phyloP scores from a whole-genome alignment of 257 asterid genomes.

The Galeopsis tetrahit region DNA sequence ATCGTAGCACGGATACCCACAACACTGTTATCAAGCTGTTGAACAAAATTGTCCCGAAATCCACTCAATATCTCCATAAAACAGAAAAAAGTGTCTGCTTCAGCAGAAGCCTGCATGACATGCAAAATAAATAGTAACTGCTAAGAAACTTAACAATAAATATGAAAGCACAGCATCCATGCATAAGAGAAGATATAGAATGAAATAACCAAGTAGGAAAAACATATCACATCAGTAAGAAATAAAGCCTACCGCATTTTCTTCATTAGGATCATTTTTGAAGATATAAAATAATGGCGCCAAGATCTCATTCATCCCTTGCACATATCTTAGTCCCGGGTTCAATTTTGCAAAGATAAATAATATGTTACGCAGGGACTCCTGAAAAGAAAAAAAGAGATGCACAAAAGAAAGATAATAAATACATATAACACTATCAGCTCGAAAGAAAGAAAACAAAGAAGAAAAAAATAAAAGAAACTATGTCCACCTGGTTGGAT shows the following conservation, averaged over 20 bases:
- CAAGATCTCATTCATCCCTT: slow-evolving; percentile 97
- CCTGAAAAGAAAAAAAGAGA: slow-evolving; percentile 52
- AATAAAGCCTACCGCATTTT: slow-evolving; percentile 61
- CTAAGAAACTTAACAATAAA: slow-evolving; percentile 31
- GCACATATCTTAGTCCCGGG: slow-evolving; percentile 98
- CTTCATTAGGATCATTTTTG: slow-evolving; percentile 78
- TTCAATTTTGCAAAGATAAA: slow-evolving; percentile 88
- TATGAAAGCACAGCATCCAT: neutral
- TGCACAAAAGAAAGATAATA: slow-evolving; percentile 27
- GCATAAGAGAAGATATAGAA: slow-evolving; percentile 25
- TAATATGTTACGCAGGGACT: slow-evolving; percentile 70
- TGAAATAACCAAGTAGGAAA: slow-evolving; percentile 30
- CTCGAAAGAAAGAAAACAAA: slow-evolving; percentile 10
- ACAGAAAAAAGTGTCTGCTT: slow-evolving; percentile 95
- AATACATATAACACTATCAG: slow-evolving; percentile 23
- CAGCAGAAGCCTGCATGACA: slow-evolving; percentile 76
- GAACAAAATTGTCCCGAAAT: slow-evolving; percentile 92
- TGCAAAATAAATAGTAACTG: slow-evolving; percentile 37
- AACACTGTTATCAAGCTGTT: slow-evolving; percentile 96
- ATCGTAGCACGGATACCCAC: slow-evolving; percentile 96
- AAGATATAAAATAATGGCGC: slow-evolving; percentile 85
- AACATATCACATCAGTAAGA: slow-evolving; percentile 20
- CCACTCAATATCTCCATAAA: slow-evolving; percentile 95
- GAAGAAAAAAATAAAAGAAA: slow-evolving; percentile 27
- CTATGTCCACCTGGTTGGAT: slow-evolving; percentile 70